Base-by-base conservation (phyloP, 768 basidiomycete genomes). In the Tricholoma sp. region DNA sequence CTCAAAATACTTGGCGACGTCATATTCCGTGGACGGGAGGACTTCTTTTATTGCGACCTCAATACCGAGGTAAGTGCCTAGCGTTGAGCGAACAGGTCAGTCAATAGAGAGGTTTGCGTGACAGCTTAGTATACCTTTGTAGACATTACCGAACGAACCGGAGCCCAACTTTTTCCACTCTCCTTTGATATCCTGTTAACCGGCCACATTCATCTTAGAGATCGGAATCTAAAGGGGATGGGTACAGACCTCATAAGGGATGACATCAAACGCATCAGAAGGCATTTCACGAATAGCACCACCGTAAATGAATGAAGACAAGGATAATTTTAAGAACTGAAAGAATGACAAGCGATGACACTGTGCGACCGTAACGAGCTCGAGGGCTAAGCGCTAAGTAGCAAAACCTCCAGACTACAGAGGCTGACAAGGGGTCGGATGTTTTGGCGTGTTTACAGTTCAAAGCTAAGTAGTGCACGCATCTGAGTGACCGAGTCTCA, bases 1-100 rank as follows among this genome's bases (percentile, higher is more conserved):
- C 66, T 96, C 92, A 69, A 98, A 96, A 75, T 99, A 98, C 72
- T 99, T 99, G 63, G 87, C 81, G 34, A 97, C 94, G 64, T 97
- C 93, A 72, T 98, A 98, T 56, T 90, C 91, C 5, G 74, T 88
- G 18, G 90, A 94, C 0, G 93, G 93, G 7, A 97, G 78, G 3
- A 98, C 94, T 73, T 98, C 95, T 71, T 97, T 97, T 71, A 98
- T 92, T 33, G 94, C 94, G 34, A 97, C 90, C 61, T 97, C 91
- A 61, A 97, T 91, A 7, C 97, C 97, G 34, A 99, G 86, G 74
- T 99, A 99, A 29, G 73, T 81, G 2, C 89, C 93, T 91, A 32
- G 63, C n/a, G n/a, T n/a, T n/a, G n/a, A n/a, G n/a, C 18, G 10
- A 24, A 51, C n/a, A 33, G 36, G 34, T 56, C 42, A 29, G 45